phyloP scores from a whole-genome alignment of 2,329 filamentous ascomycete species.

The Ascocoryne sarcoides region DNA sequence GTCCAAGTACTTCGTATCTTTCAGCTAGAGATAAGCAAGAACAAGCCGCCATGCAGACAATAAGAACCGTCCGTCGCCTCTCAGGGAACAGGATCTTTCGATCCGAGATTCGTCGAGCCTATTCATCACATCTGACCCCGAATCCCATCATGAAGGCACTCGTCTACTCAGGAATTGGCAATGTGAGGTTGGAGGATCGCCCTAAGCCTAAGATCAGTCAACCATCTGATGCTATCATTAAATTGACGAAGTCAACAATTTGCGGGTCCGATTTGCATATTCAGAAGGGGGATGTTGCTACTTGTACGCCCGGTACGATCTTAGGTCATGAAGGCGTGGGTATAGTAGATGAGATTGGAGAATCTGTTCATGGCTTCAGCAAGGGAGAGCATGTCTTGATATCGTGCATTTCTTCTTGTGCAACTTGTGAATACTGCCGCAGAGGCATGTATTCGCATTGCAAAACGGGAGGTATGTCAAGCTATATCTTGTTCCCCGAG shows the following conservation, averaged over 20 bases:
- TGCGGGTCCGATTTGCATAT: constrained; percentile 50
- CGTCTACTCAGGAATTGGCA: constrained; percentile 72
- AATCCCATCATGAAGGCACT: constrained; percentile 59
- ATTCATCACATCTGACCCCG: constrained; percentile 7
- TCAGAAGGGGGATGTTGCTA: constrained; percentile 43
- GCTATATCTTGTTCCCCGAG: not conserved
- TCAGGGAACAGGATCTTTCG: constrained; percentile 7
- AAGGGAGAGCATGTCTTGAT: constrained; percentile 44
- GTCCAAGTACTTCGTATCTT: too few relatives aligned
- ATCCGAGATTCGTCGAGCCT: constrained; percentile 7
- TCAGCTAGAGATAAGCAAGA: too few relatives aligned
- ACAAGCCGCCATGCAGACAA: too few relatives aligned
- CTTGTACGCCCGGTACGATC: constrained; percentile 35
- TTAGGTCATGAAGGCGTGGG: constrained; percentile 48
- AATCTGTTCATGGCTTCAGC: constrained; percentile 37
- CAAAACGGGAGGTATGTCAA: constrained; percentile 33
- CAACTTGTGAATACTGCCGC: constrained; percentile 41
- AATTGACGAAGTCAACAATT: constrained; percentile 39
- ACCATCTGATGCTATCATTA: constrained; percentile 41
- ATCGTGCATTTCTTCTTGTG: constrained; percentile 42
- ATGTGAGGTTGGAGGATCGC: constrained; percentile 51
- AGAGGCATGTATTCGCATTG: constrained; percentile 45
- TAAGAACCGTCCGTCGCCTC: constrained; percentile 10
- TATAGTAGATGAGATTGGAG: constrained; percentile 36
- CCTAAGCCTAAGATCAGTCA: constrained; percentile 34